Conservation (phyloP, 2,329 filamentous ascomycete genomes). For the Aspergillus sp. region DNA sequence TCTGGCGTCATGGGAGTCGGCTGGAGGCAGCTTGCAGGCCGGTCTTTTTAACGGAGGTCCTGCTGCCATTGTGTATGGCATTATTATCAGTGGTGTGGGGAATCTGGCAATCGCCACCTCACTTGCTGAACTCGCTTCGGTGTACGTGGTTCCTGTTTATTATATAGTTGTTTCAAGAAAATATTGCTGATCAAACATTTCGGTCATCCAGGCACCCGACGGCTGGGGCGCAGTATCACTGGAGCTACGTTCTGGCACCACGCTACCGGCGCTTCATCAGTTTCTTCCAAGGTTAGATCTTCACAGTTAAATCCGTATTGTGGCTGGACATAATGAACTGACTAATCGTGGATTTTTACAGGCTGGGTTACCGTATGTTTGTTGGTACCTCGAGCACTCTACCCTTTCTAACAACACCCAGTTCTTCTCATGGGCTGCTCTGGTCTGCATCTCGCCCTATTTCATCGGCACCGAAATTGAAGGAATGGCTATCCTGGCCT, state of each 20-base stretch:
- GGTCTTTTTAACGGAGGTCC: conserved; percentile 37
- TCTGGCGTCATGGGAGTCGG: conserved; percentile 43
- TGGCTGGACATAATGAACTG: not conserved
- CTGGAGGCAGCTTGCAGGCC: conserved; percentile 26
- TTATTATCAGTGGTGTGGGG: conserved; percentile 35
- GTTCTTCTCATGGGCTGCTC: conserved; percentile 33
- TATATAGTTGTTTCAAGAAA: too few species aligned
- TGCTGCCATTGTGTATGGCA: conserved; percentile 38
- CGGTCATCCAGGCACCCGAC: conserved; percentile 21
- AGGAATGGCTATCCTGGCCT: conserved; percentile 35
- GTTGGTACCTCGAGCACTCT: too few species aligned
- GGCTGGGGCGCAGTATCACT: conserved; percentile 40
- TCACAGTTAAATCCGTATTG: not conserved
- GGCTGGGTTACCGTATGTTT: conserved; percentile 19
- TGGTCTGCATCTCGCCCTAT: conserved; percentile 27
- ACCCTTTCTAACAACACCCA: not conserved
- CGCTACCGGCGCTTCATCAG: conserved; percentile 22
- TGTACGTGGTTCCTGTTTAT: conserved; percentile 21
- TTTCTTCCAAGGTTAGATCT: conserved; percentile 23
- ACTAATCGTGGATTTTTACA: not conserved
- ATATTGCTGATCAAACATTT: too few species aligned
- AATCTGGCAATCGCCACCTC: conserved; percentile 39
- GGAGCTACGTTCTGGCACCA: conserved; percentile 35
- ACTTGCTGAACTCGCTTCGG: conserved; percentile 43
- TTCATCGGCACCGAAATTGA: conserved; percentile 39